Conservation (phyloP, 208 protist genomes). For the Leishmania tarentolae region DNA sequence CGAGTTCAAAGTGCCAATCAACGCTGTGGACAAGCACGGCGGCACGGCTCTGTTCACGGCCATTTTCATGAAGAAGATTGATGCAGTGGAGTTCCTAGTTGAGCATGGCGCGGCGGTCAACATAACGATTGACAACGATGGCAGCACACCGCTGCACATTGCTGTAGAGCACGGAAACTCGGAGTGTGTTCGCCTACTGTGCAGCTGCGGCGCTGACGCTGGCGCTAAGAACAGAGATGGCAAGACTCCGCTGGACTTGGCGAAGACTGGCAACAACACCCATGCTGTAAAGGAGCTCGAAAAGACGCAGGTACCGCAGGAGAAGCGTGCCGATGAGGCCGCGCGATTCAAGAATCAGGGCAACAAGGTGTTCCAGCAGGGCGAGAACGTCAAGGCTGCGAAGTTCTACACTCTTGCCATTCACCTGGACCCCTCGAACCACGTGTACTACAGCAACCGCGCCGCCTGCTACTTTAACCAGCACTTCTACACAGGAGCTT, state of each 20-base stretch:
- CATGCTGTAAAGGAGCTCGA: conserved; percentile 69
- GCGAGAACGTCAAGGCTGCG: conserved; percentile 90
- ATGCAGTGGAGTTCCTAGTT: conserved; percentile 84
- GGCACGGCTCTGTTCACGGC: conserved; percentile 86
- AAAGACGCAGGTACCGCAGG: conserved; percentile 49
- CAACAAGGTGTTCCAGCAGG: conserved; percentile 86
- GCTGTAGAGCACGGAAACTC: conserved; percentile 77
- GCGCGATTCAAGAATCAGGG: conserved; percentile 85
- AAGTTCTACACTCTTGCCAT: conserved; percentile 94
- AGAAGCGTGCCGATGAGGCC: conserved; percentile 61
- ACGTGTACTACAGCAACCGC: conserved; percentile 93
- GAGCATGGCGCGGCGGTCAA: conserved; percentile 82
- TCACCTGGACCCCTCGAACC: conserved; percentile 81
- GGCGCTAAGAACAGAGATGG: conserved; percentile 63
- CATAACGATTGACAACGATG: conserved; percentile 56
- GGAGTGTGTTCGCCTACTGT: conserved; percentile 74
- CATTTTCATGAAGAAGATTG: conserved; percentile 79
- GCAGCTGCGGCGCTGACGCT: conserved; percentile 69
- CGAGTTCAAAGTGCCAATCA: conserved; percentile 75
- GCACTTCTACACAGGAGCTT: conserved; percentile 76
- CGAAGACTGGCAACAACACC: conserved; percentile 43
- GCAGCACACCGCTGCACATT: conserved; percentile 85
- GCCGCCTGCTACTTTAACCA: conserved; percentile 93
- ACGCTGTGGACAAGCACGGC: conserved; percentile 76
- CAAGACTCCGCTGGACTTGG: conserved; percentile 59